Conservation (phyloP, 257 asterid genomes). For the Salvia rosmarinus region DNA sequence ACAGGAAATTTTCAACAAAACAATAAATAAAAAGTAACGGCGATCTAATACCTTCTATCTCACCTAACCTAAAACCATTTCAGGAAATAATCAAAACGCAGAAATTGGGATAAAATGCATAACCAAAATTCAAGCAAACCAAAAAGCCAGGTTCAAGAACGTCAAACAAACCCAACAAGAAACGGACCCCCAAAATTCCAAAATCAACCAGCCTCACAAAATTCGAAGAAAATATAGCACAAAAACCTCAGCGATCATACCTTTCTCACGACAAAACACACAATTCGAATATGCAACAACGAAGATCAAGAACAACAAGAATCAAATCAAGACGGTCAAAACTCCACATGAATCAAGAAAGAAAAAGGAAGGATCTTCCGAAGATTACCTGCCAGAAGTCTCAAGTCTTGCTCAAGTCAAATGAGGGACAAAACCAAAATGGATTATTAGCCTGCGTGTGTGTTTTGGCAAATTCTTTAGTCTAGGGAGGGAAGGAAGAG, state of each 20-base stretch:
- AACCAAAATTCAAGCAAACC: slow-evolving; percentile 23
- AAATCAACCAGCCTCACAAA: slow-evolving; percentile 38
- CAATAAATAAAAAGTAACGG: slow-evolving; percentile 3
- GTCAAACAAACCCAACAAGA: slow-evolving; percentile 38
- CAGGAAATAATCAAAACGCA: slow-evolving; percentile 3
- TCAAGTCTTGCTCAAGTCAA: slow-evolving; percentile 47
- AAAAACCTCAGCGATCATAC: slow-evolving; percentile 49
- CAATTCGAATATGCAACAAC: slow-evolving; percentile 28
- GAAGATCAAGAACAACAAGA: slow-evolving; percentile 39
- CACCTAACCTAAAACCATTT: slow-evolving; percentile 12
- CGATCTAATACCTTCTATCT: slow-evolving; percentile 3
- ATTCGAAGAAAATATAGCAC: slow-evolving; percentile 35
- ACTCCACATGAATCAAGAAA: slow-evolving; percentile 19
- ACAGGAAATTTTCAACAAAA: slow-evolving; percentile 6
- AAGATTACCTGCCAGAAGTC: slow-evolving; percentile 38
- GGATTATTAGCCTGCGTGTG: slow-evolving; percentile 4
- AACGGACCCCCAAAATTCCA: slow-evolving; percentile 38
- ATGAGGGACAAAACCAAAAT: slow-evolving; percentile 34
- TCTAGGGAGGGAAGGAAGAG: slow-evolving; percentile 24
- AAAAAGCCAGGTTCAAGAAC: slow-evolving; percentile 34
- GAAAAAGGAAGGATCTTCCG: slow-evolving; percentile 21
- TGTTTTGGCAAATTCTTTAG: slow-evolving; percentile 22
- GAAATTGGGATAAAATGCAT: not conserved
- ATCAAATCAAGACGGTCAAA: too few species aligned
- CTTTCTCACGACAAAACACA: slow-evolving; percentile 14